Evolutionary conservation across 2,329 filamentous ascomycete species (phyloP), one percentile per base, ranked within the genome.

Genomic region (Keithomyces neogunnii): DNA sequence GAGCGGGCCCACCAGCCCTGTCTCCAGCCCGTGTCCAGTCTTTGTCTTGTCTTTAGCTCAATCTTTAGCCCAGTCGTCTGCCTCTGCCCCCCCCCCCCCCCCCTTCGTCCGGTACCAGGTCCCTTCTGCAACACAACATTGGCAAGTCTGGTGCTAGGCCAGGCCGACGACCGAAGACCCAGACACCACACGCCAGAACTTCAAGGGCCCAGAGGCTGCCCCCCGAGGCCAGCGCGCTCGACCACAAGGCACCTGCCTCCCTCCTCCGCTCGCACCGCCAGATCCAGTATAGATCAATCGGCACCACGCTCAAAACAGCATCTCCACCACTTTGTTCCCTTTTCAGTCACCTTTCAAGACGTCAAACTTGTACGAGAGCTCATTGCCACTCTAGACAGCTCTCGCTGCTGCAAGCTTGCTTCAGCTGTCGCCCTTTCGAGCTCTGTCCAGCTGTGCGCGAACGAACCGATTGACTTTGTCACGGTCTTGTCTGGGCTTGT

Each of bases 241-340:
- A 39, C 43, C 28, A 26, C 48, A 44, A 51, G 46, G 74, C 74
- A 78, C 73, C 70, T 42, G 7, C 68, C 68, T 69, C 67, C 68
- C 71, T 61, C 64, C 64, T 65, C 65, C 64, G 63, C 73, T 75
- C 73, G 73, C 72, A 71, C 73, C 73, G 70, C 78, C 78, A 79
- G 76, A 82, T 81, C 73, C 73, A 81, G 78, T 79, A 80, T 81
- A 82, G 78, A 75, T 73, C 76, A 75, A 74, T 80, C 77, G 75
- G 77, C 77, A 80, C 76, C 74, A 80, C 76, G 73, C 78, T 79
- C 78, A 79, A 81, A 81, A 71, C 71, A 81, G 78, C 48, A 78
- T 78, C 76, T 80, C 77, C 77, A 80, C 78, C 72, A 72, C 68
- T 71, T 46, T 72, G 73, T 78, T 72, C 65, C 70, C 71, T 70